Evolutionary conservation across 1,284 basidiomycete genomes (phyloP).

Genomic region (Fomitopsis pinicola): DNA sequence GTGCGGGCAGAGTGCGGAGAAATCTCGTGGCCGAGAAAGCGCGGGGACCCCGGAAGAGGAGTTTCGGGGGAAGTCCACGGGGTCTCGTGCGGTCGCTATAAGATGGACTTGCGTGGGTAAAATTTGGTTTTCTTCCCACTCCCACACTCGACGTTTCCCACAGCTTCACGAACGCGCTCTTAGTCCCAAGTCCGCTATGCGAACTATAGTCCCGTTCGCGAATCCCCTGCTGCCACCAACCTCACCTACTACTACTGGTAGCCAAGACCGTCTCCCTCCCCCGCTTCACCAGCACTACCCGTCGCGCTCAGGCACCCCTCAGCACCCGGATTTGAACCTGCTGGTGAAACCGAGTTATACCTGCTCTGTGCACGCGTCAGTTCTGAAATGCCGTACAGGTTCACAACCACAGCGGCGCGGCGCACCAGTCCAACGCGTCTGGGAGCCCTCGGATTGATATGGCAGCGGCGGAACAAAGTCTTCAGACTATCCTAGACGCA

Average conservation of each 20-base stretch:
- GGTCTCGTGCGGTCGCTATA: slow-evolving; percentile 27
- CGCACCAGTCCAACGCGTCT: slow-evolving; percentile 19
- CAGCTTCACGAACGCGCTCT: slow-evolving; percentile 18
- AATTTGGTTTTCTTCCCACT: slow-evolving; percentile 32
- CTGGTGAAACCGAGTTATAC: slow-evolving; percentile 36
- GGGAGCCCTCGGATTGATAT: slow-evolving; percentile 30
- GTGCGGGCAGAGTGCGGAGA: not conserved
- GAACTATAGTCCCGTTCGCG: slow-evolving; percentile 30
- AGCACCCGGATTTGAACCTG: slow-evolving; percentile 34
- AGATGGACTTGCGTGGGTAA: slow-evolving; percentile 34
- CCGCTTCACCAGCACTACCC: slow-evolving; percentile 30
- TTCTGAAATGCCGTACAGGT: slow-evolving; percentile 25
- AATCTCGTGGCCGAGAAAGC: slow-evolving; percentile 16
- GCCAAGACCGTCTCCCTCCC: slow-evolving; percentile 28
- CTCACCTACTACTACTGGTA: slow-evolving; percentile 32
- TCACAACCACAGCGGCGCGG: slow-evolving; percentile 20
- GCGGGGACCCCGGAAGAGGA: slow-evolving; percentile 19
- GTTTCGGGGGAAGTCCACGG: slow-evolving; percentile 19
- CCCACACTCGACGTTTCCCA: slow-evolving; percentile 29
- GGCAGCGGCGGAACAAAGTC: slow-evolving; percentile 43
- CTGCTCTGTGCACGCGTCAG: slow-evolving; percentile 17
- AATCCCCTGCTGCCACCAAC: slow-evolving; percentile 38
- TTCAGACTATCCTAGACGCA: slow-evolving; percentile 59
- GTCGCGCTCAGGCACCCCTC: slow-evolving; percentile 35
- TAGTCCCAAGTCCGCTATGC: slow-evolving; percentile 27